Base-by-base conservation (phyloP, 2,329 filamentous ascomycete genomes). In the Domatiomyces globalis region DNA sequence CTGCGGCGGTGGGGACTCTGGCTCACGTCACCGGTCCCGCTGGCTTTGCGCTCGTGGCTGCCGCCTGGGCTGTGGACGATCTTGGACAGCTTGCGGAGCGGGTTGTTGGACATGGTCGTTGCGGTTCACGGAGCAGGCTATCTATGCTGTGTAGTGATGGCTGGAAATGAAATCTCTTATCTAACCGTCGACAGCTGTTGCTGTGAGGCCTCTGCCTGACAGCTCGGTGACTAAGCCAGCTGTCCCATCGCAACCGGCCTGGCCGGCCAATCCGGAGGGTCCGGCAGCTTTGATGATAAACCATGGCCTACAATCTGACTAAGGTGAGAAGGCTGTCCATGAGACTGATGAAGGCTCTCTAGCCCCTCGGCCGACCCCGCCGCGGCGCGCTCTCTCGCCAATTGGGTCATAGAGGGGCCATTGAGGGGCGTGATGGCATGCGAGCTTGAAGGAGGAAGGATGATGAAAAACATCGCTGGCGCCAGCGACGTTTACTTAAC, bases 1-100 rank as follows among this genome's bases (percentile, higher is more conserved):
- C 69, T 71, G 46, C 65, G 66, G 53, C 69, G 69, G 42, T 65
- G 66, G 25, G 66, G 65, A 9, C 66, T 63, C 9, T 57, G 22
- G 8, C 27, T 29, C 47, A 19, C n/a, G 12, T 20, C 29, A 33
- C 17, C 15, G 4, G 19, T 15, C 10, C 8, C 27, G 33, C 25
- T 20, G 39, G 19, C 29, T 17, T 49, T 18, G 44, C 54, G 53
- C 20, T 57, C 57, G 33, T 60, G 56, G 20, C 59, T 57, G 36
- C 63, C 51, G 29, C 60, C 61, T n/a, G 59, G 49, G 1, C 53
- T 27, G 27, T 58, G 56, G 29, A 58, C 66, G 45, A 70, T 65
- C 59, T 69, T 71, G 25, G 68, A 67, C 9, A 73, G 58, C 42
- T 56, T 58, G 18, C 50, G 47, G 43, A 59, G 53, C 22, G 45